These are phyloP conservation scores for Camelina sativa DNA, from an alignment of 345 rosid genomes.

Conservation along the genomic window DNA sequence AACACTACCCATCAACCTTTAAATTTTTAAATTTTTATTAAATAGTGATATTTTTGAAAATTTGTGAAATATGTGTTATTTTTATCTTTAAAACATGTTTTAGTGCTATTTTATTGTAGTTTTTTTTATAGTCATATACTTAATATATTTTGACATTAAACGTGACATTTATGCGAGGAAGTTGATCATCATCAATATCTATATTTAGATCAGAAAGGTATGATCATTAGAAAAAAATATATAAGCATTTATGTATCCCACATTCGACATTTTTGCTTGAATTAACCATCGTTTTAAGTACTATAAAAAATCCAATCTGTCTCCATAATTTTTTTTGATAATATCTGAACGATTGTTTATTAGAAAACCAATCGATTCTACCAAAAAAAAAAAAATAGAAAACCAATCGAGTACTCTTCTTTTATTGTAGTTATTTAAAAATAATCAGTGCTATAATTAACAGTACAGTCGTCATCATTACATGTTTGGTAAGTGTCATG, in stretches of 20 bases:
- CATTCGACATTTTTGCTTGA: no score
- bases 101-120: no score
- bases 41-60: no score
- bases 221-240: not conserved
- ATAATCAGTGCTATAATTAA: not conserved
- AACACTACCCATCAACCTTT: no score
- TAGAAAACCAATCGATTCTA: not conserved
- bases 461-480: constrained; percentile 28
- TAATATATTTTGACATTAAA: not conserved
- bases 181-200: not conserved
- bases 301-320: not conserved
- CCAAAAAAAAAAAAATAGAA: no score
- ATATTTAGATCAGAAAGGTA: not conserved
- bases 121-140: not conserved
- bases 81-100: no score
- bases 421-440: not conserved
- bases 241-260: no score
- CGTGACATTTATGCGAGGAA: constrained; percentile 5
- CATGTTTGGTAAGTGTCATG: constrained; percentile 35
- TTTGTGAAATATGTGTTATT: no score
- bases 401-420: not conserved
- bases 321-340: not conserved
- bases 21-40: no score
- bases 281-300: not conserved
- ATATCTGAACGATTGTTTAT: not conserved